Evolutionary conservation across 371 early-diverging fungal genomes (phyloP).

Genomic region (Paraphysoderma sedebokerense): DNA sequence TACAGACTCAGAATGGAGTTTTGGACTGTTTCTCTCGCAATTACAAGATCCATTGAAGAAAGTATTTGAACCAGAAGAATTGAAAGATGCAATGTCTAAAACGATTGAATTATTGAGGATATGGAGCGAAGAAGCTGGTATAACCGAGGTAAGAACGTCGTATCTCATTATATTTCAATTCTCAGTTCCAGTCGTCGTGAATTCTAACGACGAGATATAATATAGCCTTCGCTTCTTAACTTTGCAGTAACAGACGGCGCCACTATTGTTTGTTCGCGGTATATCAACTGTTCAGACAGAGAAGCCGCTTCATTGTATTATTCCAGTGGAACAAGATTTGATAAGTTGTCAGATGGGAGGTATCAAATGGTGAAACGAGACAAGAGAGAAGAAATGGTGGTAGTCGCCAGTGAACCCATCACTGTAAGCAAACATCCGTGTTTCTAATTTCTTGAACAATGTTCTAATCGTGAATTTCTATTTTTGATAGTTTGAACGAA

Average conservation of each 20-base stretch:
- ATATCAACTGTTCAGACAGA: conserved; percentile 39
- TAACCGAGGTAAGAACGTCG: conserved; percentile 16
- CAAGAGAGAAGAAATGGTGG: conserved; percentile 62
- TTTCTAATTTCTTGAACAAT: neutral
- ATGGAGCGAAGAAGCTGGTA: conserved; percentile 44
- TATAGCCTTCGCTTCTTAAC: conserved; percentile 47
- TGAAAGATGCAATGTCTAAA: conserved; percentile 52
- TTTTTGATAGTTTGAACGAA: conserved; percentile 13
- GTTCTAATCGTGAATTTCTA: neutral
- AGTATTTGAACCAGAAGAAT: conserved; percentile 29
- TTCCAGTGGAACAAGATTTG: conserved; percentile 43
- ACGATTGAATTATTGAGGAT: conserved; percentile 50
- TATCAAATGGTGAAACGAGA: conserved; percentile 65
- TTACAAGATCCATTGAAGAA: conserved; percentile 29
- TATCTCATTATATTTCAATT: neutral
- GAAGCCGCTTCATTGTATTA: conserved; percentile 66
- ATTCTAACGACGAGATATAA: too few species aligned
- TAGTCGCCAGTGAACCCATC: conserved; percentile 41
- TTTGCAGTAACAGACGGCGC: conserved; percentile 79
- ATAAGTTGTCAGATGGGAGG: conserved; percentile 18
- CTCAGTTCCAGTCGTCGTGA: too few species aligned
- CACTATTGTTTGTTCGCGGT: conserved; percentile 61
- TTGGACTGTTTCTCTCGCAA: conserved; percentile 66
- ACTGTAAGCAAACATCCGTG: neutral
- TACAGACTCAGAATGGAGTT: conserved; percentile 73